Percentiles rank a stretch among this genome's conserved stretches.
Conservation (phyloP, 164 flowering plant species). For the Piper longum region DNA sequence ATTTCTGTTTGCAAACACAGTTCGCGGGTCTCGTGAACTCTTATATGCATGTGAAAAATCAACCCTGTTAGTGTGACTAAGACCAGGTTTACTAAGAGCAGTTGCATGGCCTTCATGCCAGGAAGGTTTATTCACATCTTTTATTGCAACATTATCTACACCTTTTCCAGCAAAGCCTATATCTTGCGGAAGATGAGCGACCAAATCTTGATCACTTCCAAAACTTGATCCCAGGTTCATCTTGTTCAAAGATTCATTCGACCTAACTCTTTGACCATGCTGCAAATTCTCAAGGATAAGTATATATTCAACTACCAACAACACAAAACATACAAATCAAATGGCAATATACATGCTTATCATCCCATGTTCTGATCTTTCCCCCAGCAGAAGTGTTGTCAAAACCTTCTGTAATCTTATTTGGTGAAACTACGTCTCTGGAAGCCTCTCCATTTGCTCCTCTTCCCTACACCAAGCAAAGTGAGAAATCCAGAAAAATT, state of each 20-base stretch:
- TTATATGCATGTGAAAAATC: constrained; percentile 14
- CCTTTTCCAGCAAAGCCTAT: constrained; percentile 31
- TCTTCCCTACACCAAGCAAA: constrained; percentile 31
- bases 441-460: constrained; percentile 14
- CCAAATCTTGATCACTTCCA: constrained; percentile 40
- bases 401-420: constrained; percentile 27
- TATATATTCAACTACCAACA: not conserved
- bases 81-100: constrained; percentile 19
- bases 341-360: constrained; percentile 16
- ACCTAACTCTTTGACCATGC: constrained; percentile 31
- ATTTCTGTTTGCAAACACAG: constrained; percentile 20
- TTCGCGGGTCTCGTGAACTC: constrained; percentile 11
- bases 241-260: constrained; percentile 29
- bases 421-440: constrained; percentile 17
- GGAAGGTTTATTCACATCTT: constrained; percentile 23
- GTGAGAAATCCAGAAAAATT: constrained; percentile 2
- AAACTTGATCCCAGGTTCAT: constrained; percentile 27
- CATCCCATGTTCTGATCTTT: constrained; percentile 38
- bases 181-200: constrained; percentile 33
- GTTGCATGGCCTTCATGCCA: constrained; percentile 18
- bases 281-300: constrained; percentile 24
- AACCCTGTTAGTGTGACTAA: constrained; percentile 41
- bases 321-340: not conserved
- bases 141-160: constrained; percentile 26
- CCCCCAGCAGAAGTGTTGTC: constrained; percentile 22